Percentiles rank a stretch among this genome's conserved stretches.
phyloP scores from a whole-genome alignment of 2,329 filamentous ascomycete species.

The Beauveria rudraprayagi region DNA sequence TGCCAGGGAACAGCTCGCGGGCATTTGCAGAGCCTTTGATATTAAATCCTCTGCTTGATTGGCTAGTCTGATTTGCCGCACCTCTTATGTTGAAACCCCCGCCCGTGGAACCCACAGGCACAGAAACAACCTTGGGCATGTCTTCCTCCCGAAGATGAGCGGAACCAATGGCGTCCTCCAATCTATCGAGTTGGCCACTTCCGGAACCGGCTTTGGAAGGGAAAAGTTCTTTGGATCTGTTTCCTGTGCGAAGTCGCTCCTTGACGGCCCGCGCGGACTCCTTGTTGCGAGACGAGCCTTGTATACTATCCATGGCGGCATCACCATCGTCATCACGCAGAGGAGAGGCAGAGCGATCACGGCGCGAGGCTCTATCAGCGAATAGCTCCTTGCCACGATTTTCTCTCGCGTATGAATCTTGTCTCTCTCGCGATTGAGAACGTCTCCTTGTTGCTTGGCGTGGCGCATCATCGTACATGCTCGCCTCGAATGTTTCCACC shows the following conservation, averaged over 20 bases:
- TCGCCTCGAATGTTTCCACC: conserved; percentile 57
- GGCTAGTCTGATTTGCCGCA: conserved; percentile 37
- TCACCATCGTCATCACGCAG: conserved; percentile 35
- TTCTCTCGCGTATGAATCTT: conserved; percentile 22
- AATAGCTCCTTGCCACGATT: conserved; percentile 59
- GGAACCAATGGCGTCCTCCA: conserved; percentile 32
- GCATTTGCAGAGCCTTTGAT: conserved; percentile 60
- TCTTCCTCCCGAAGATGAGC: conserved; percentile 29
- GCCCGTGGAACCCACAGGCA: conserved; percentile 34
- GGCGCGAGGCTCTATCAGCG: conserved; percentile 28
- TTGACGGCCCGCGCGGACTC: conserved; percentile 26
- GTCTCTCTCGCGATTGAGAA: conserved; percentile 21
- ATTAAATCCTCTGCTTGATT: conserved; percentile 43
- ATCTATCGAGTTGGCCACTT: conserved; percentile 28
- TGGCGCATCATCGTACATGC: conserved; percentile 71
- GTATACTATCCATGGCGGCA: conserved; percentile 26
- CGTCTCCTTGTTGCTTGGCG: conserved; percentile 20
- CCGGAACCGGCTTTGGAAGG: conserved; percentile 23
- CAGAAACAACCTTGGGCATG: conserved; percentile 50
- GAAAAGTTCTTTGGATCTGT: conserved; percentile 31
- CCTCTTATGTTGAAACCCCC: conserved; percentile 54
- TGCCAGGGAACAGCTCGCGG: conserved; percentile 62
- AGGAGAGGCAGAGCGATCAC: conserved; percentile 47
- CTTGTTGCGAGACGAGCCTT: conserved; percentile 27
- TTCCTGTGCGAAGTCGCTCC: conserved; percentile 23